Base-by-base conservation (phyloP, 2,329 filamentous ascomycete genomes). In the Calonectria multiphialidica region DNA sequence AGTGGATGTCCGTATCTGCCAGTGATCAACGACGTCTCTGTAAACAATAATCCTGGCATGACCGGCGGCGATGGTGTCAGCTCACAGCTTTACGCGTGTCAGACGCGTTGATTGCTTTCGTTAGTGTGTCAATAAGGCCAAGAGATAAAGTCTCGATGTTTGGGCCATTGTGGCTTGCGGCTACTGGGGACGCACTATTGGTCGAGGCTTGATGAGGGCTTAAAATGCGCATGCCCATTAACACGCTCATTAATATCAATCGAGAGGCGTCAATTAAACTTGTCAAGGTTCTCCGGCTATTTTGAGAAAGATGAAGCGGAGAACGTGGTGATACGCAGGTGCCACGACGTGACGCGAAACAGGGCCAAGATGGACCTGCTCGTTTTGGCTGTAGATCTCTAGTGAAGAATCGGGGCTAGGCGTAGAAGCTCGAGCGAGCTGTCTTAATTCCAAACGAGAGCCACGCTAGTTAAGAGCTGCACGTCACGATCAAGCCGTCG, bases 371-470 rank as follows among this genome's bases (percentile, higher is more conserved):
- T 59, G 53, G 55, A 53, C 55, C 53, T 59, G 30, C 50, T 68
- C 25, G 40, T 61, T 65, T 64, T 45, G 70, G 30, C 50, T 16
- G 47, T 25, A 64, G 63, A 68, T 65, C 61, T 47, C 45, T 35
- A 53, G 40, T 28, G 23, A 35, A 59, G 47, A 55, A 55, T 53
- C 45, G 45, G 33, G 40, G 49, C 70, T 62, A 70, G 57, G 35
- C 23, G 45, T 44, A 68, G 68, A 65, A 66, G 71, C 61, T 71
- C 61, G 42, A 72, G 74, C 61, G 42, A 72, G 74, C 68, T 75
- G 71, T 72, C 71, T 76, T 71, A 73, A 74, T 66, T 64, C 66
- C 70, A 72, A 72, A 57, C 74, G 47, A 70, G 44, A 40, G 63
- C 68, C 65, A 64, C 68, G 68, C 59, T 66, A 70, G 55, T 50